These are phyloP conservation scores for Amaranthus palmeri DNA, from an alignment of 148 eudicot genomes.

Conservation along the genomic window DNA sequence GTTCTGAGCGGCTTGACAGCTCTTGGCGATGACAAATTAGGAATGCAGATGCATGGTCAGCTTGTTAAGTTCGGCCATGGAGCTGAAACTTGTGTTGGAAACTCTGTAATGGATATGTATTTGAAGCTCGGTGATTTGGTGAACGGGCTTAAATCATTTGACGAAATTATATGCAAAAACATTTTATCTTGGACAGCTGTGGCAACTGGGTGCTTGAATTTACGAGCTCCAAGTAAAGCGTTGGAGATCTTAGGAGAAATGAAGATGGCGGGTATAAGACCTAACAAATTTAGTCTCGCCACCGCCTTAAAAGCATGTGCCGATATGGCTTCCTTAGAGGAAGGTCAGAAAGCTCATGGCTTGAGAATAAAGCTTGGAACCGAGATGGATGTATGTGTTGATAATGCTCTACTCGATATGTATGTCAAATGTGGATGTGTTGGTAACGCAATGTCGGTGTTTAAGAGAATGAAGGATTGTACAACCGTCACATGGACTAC, in stretches of 20 bases:
- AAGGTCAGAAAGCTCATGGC: conserved; percentile 57
- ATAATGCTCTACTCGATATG: conserved; percentile 68
- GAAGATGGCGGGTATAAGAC: conserved; percentile 41
- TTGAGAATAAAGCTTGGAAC: conserved; percentile 47
- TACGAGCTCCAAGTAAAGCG: conserved; percentile 44
- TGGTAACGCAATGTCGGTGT: conserved; percentile 40
- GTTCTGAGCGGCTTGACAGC: conserved; percentile 43
- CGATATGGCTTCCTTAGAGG: conserved; percentile 39
- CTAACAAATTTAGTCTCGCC: conserved; percentile 53
- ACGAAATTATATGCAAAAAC: conserved; percentile 45
- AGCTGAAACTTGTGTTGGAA: conserved; percentile 55
- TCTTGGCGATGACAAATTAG: conserved; percentile 31
- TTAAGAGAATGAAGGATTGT: conserved; percentile 39
- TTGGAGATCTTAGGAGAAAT: conserved; percentile 48
- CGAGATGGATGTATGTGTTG: conserved; percentile 48
- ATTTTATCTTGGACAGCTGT: conserved; percentile 59
- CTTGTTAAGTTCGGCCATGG: conserved; percentile 60
- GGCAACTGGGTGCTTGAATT: conserved; percentile 57
- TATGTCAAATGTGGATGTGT: conserved; percentile 65
- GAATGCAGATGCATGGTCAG: conserved; percentile 51
- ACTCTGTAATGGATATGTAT: conserved; percentile 60
- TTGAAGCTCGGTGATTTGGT: conserved; percentile 36
- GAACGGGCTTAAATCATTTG: conserved; percentile 45
- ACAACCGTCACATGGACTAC: conserved; percentile 64
- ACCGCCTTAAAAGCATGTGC: conserved; percentile 63